phyloP scores from a whole-genome alignment of 2,329 filamentous ascomycete genomes.

The Fonsecaea pugnacius region DNA sequence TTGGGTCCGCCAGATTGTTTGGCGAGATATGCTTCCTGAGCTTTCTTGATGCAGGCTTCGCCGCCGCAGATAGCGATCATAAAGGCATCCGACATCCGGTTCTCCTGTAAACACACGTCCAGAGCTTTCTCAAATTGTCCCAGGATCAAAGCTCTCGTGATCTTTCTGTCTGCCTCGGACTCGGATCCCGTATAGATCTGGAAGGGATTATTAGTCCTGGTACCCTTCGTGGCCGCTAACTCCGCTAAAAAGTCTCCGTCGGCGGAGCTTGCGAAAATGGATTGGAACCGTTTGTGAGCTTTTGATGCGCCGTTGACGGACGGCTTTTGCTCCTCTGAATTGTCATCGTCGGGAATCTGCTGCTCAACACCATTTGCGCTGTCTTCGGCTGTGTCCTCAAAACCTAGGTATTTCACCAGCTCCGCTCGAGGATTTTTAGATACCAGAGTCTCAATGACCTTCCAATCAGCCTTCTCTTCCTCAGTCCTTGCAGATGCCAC shows the following conservation, averaged over 20 bases:
- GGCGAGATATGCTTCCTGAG: slow-evolving; percentile 86
- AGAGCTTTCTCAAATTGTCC: slow-evolving; percentile 90
- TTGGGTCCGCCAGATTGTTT: slow-evolving; percentile 82
- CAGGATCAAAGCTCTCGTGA: slow-evolving; percentile 85
- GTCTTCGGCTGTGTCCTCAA: slow-evolving; percentile 66
- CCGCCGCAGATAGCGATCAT: slow-evolving; percentile 97
- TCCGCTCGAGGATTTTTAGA: slow-evolving; percentile 82
- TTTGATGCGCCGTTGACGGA: slow-evolving; percentile 53
- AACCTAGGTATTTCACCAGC: slow-evolving; percentile 88
- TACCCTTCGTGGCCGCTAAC: slow-evolving; percentile 83
- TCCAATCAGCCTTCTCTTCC: slow-evolving; percentile 95
- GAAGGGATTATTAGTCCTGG: slow-evolving; percentile 93
- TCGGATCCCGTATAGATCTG: slow-evolving; percentile 84
- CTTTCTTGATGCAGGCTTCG: slow-evolving; percentile 90
- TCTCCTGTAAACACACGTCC: slow-evolving; percentile 83
- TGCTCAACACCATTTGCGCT: slow-evolving; percentile 46
- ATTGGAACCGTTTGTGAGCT: slow-evolving; percentile 69
- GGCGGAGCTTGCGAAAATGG: slow-evolving; percentile 75
- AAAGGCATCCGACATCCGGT: slow-evolving; percentile 92
- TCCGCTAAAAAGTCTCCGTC: slow-evolving; percentile 85
- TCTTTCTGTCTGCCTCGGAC: slow-evolving; percentile 78
- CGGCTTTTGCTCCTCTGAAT: slow-evolving; percentile 49
- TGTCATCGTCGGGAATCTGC: slow-evolving; percentile 35
- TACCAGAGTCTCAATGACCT: slow-evolving; percentile 85
- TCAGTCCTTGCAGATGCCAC: slow-evolving; percentile 76